Evolutionary conservation across 139 green algal genomes (phyloP), one percentile per base, ranked within the genome.

Genomic region (Closterium sp.): DNA sequence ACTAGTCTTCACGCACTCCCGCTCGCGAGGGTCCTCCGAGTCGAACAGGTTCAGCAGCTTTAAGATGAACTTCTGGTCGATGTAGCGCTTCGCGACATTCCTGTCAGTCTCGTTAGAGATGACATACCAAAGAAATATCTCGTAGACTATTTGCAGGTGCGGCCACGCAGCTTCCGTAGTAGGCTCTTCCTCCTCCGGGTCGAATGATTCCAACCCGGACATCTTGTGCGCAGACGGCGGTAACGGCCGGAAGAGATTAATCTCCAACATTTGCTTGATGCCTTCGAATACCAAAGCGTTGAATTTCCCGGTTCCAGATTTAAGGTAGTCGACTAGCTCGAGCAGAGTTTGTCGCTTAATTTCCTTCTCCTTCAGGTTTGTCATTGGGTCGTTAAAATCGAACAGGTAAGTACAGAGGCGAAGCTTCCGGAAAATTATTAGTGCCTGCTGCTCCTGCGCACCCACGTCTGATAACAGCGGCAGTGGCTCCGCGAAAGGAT

Each of bases 1-100:
- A 92, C 99, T 99, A 45, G 98, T 99, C 93, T 99, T 99, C 27
- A 99, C 94, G 95, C 99, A 99, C 96, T 99, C 98, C 5, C 98
- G 95, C 95, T 99, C 98, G 29, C 98, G 95, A 10, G 98, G 98
- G 93, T 99, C 98, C 94, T 99, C 98, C 70, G n/a, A n/a, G n/a
- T n/a, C n/a, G n/a, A n/a, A n/a, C n/a, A n/a, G n/a, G n/a, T n/a
- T n/a, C n/a, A n/a, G 95, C 92, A 99, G 96, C 88, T 97, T 96
- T 70, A 99, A 95, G 87, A 99, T 97, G 94, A 99, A 99, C 86
- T 95, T 88, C 92, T 99, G 97, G 95, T 99, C 97, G 17, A 99
- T 98, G 96, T 98, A 98, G 94, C 97, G 97, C 95, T 99, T 99
- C 45, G 97, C 98, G 28, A 98, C 95, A 95, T 99, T 99, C 50